Evolutionary conservation across 2,329 filamentous ascomycete species (phyloP), one percentile per base, ranked within the genome.

Genomic region (Trichophyton equinum): DNA sequence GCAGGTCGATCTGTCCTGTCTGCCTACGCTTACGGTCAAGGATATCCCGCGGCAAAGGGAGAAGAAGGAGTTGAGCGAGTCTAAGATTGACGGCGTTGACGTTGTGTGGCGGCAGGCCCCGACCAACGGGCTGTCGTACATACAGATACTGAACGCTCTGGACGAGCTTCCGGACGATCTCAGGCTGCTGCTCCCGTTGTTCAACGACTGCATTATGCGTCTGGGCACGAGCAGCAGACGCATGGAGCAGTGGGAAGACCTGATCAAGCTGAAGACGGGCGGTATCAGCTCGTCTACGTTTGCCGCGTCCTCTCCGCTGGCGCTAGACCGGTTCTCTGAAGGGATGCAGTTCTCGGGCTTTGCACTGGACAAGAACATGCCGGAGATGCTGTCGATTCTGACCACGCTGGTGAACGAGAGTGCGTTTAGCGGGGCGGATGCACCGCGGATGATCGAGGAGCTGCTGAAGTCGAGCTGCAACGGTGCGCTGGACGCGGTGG

Each of bases 91-190:
- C 47, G 80, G 82, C 42, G 82, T 87, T 46, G 84, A 86, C 53
- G 83, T 94, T 3, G 89, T 96, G 68, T 96, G 91, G 91, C 86
- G 87, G 58, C 89, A 95, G 73, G 90, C 91, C 6, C 88, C 90
- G 1, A 99, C 94, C 0, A 99, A 99, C 68, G 94, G 94, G 0
- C 77, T 99, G 62, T 97, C 92, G 1, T 99, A 99, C 72, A 96
- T 99, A 78, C 86, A 91, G 62, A 91, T 90, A 2, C 83, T 97
- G 72, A 91, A 95, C 70, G 81, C 83, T 0, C 79, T 97, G 60
- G 81, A 89, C 51, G 84, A 87, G 63, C 77, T 99, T 13, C 90
- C 92, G 0, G 86, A 92, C 63, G 89, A 96, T 64, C 80, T 97
- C 59, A 83, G 94, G 59, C 80, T 89, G 67, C 79, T 97, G 62